Evolutionary conservation across 2,329 filamentous ascomycete species (phyloP), one percentile per base, ranked within the genome.

Genomic region (Paraphoma chrysanthemicola): DNA sequence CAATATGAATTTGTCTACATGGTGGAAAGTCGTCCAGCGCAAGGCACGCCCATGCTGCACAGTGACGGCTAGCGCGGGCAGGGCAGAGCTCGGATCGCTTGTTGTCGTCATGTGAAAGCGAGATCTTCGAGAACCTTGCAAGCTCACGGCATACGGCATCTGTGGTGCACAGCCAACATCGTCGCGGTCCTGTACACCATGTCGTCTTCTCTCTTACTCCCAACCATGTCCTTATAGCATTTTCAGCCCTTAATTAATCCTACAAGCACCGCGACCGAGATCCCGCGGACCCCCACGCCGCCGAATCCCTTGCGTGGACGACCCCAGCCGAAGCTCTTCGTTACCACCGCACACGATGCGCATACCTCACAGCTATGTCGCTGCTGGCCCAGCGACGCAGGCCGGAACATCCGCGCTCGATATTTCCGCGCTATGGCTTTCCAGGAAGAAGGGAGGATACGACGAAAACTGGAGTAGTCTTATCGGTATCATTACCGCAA

Each of bases 401-500:
- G 43, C 64, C 28, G 33, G 56, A 10, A 57, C 56, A 75, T 41
- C 57, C 39, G 56, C 57, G 28, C 17, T 56, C 14, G 47, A 52
- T 33, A 47, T 59, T 54, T 54, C 33, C 50, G 38, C 54, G 14
- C 43, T 62, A 18, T 61, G 56, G 48, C 45, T 58, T 33, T 51
- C 58, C 6, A 61, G 58, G 36, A 53, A 47, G 23, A 54, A 50
- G 1, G 60, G 60, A 17, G 59, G 57, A 45, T 68, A 69, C 47
- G 53, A 63, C 17, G 78, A 77, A 59, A 76, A 76, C 62, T 98
- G 94, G 93, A 96, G 93, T 45, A 96, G 93, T 28, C 82, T 98
- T 51, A 98, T 99, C 72, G 95, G 95, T 67, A 97, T 99, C 70
- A 79, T 94, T 51, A 96, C 93, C 2, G 93, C 95, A 48, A 96